These are phyloP conservation scores for Linderina pennispora DNA, from an alignment of 192 early-diverging fungal genomes.

Conservation along the genomic window DNA sequence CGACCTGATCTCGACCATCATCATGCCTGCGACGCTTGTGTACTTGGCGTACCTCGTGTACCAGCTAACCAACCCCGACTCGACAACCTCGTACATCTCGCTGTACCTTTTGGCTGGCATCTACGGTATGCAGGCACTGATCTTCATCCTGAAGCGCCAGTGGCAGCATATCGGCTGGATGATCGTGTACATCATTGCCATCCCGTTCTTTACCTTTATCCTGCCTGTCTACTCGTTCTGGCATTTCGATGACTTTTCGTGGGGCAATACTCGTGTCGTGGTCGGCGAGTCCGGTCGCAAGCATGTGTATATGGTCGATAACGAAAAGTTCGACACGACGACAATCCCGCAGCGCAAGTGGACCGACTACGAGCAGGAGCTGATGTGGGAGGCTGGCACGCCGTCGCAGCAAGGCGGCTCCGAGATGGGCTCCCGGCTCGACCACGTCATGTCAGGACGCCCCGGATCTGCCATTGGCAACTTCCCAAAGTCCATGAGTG, in stretches of 20 bases:
- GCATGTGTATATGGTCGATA: conserved; percentile 54
- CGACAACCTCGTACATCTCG: conserved; percentile 68
- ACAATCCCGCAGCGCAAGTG: conserved; percentile 73
- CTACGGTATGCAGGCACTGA: conserved; percentile 85
- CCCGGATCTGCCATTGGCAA: conserved; percentile 40
- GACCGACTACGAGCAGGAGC: conserved; percentile 74
- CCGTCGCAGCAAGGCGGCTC: conserved; percentile 38
- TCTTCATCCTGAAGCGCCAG: conserved; percentile 83
- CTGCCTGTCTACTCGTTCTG: conserved; percentile 94
- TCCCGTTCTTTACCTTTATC: conserved; percentile 78
- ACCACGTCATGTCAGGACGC: conserved; percentile 17
- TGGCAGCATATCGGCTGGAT: conserved; percentile 96
- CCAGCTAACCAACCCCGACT: conserved; percentile 48
- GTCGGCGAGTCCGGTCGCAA: conserved; percentile 79
- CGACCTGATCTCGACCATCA: conserved; percentile 87
- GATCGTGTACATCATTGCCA: conserved; percentile 89
- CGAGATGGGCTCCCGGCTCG: conserved; percentile 29
- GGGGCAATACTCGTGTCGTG: conserved; percentile 94
- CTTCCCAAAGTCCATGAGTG: conserved; percentile 33
- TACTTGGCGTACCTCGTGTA: conserved; percentile 86
- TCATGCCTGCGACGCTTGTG: conserved; percentile 87
- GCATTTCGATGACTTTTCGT: conserved; percentile 99
- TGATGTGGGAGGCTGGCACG: conserved; percentile 57
- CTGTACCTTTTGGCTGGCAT: conserved; percentile 77
- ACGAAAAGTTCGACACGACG: conserved; percentile 71